These are phyloP conservation scores for Lasiodiplodia theobromae DNA, from an alignment of 2,329 filamentous ascomycete genomes.

Conservation along the genomic window DNA sequence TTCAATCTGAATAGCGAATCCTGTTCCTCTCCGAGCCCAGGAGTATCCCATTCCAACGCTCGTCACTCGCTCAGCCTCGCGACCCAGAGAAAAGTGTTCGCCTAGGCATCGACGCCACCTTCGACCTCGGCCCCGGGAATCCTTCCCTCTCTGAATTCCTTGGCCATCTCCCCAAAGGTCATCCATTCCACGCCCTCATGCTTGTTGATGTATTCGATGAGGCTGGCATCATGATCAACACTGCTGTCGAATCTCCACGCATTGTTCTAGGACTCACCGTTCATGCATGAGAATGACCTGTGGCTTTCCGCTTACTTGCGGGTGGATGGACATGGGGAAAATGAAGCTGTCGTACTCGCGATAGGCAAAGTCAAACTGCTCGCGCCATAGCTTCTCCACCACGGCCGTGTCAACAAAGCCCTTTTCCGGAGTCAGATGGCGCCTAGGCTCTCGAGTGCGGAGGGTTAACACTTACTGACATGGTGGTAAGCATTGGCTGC, in stretches of 20 bases:
- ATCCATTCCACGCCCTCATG: slow-evolving; percentile 56
- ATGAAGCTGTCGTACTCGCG: slow-evolving; percentile 55
- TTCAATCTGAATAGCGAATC: no score
- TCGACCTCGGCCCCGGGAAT: slow-evolving; percentile 44
- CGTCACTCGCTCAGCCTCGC: background rate
- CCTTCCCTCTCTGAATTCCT: slow-evolving; percentile 46
- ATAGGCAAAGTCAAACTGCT: slow-evolving; percentile 57
- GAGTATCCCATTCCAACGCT: no score
- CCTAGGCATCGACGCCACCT: slow-evolving; percentile 37
- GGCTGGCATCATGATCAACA: background rate
- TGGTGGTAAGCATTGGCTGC: slow-evolving; percentile 40
- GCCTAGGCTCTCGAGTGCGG: background rate
- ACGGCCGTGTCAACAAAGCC: slow-evolving; percentile 53
- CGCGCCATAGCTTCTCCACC: slow-evolving; percentile 54
- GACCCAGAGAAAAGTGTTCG: no score
- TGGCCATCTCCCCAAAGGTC: slow-evolving; percentile 46
- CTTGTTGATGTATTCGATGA: slow-evolving; percentile 56
- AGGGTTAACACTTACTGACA: background rate
- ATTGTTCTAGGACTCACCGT: slow-evolving; percentile 31
- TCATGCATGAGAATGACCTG: slow-evolving; percentile 58
- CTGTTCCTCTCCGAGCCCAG: no score
- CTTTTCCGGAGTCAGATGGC: slow-evolving; percentile 34
- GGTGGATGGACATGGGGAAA: slow-evolving; percentile 57
- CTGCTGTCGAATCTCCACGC: background rate
- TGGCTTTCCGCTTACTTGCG: slow-evolving; percentile 57